These are phyloP conservation scores for Plectosphaerella plurivora DNA, from an alignment of 2,329 filamentous ascomycete species.

Conservation along the genomic window DNA sequence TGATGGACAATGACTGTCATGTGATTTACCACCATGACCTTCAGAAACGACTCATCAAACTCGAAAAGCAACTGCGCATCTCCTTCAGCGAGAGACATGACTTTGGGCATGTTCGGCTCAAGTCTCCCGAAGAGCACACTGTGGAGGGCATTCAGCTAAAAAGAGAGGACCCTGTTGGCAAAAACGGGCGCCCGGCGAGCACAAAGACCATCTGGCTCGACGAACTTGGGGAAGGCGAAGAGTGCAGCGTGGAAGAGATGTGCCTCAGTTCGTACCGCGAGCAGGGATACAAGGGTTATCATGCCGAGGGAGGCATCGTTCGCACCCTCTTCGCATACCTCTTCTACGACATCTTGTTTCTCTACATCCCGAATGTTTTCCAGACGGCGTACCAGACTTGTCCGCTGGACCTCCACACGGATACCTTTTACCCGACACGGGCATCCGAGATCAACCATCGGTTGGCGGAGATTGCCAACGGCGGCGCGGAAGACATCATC, in stretches of 20 bases:
- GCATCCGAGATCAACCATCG: conserved; percentile 85
- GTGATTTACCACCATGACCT: conserved; percentile 91
- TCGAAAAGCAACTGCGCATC: conserved; percentile 80
- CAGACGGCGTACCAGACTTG: conserved; percentile 94
- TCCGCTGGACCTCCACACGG: conserved; percentile 86
- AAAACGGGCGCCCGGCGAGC: conserved; percentile 37
- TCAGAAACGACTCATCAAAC: conserved; percentile 87
- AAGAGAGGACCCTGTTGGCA: conserved; percentile 42
- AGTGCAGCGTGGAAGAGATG: conserved; percentile 91
- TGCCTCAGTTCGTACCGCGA: conserved; percentile 81
- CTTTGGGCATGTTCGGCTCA: conserved; percentile 79
- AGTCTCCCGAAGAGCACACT: conserved; percentile 68
- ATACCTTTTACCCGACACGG: conserved; percentile 84
- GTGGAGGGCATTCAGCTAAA: conserved; percentile 77
- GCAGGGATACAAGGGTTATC: conserved; percentile 90
- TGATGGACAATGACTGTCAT: conserved; percentile 87
- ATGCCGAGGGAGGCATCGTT: conserved; percentile 86
- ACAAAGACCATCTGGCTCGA: conserved; percentile 88
- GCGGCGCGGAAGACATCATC: conserved; percentile 64
- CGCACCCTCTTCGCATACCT: conserved; percentile 88
- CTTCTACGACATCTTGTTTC: conserved; percentile 89
- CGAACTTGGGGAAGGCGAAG: conserved; percentile 59
- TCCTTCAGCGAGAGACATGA: conserved; percentile 86
- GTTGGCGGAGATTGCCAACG: conserved; percentile 83
- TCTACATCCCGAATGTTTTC: conserved; percentile 94